Evolutionary conservation across 352 stramenopile genomes (phyloP), one percentile per base, ranked within the genome.

Genomic region (Phytophthora constricta): DNA sequence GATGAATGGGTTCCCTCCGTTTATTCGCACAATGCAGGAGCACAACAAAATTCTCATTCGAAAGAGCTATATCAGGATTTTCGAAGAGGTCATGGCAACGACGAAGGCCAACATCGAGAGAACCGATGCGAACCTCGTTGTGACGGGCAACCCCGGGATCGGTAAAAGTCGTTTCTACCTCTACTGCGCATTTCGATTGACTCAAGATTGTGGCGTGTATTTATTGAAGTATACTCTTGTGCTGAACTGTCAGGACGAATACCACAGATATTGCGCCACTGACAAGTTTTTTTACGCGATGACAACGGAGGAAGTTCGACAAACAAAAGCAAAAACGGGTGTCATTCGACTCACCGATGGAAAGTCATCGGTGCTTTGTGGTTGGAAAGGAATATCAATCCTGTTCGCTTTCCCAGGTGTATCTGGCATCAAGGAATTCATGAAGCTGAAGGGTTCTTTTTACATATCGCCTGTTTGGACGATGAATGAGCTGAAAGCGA

Each of bases 101-200:
- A 33, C 37, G 17, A 57, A 61, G 41, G 5, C 4, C 34, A 52
- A 13, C n/a, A 52, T 68, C 4, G 39, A 54, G 1, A 33, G 8
- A 5, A 16, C 22, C 25, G 56, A 51, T 42, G 20, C 26, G 16
- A 53, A 66, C 16, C 3, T 68, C 42, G 14, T 60, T 25, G 54
- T 74, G 41, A 70, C 60, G 26, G 67, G 67, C 5, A 63, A 74
- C 58, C 61, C 62, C 26, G 68, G 68, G 9, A 68, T 33, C 7
- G 62, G 62, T 4, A 76, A 65, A 31, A 76, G 62, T 62, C 46
- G 55, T 10, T 72, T 72, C 48, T 72, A 72, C 39, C 43, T 68
- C 10, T 76, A 69, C 28, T 76, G 37, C 37, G 37, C 37, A 19
- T 45, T 45, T 19, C 37, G 37, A 45, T 19, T 45, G 37, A 19